A percentile compares a stretch with the other conserved stretches of the same genome.
Evolutionary conservation across 2,329 filamentous ascomycete genomes (phyloP).

Genomic region (Fusarium verticillioides): DNA sequence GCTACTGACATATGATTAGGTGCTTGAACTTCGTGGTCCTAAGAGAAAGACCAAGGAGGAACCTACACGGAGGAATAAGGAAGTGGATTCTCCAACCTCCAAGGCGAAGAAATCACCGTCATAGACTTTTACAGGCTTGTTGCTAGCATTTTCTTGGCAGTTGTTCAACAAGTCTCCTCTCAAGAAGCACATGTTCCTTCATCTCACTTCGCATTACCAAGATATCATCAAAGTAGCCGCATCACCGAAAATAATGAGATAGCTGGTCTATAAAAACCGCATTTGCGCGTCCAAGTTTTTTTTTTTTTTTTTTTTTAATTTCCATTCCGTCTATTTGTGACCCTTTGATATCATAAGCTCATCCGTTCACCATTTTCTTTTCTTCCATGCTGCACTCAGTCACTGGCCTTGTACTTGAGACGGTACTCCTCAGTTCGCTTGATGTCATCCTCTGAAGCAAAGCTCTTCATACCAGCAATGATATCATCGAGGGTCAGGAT

Average conservation of each 20-base stretch:
- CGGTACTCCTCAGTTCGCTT: conserved; percentile 80
- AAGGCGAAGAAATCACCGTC: conserved; percentile 20
- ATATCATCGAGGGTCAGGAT: conserved; percentile 90
- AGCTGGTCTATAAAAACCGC: conserved; percentile 33
- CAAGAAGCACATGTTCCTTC: conserved; percentile 16
- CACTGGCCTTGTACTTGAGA: conserved; percentile 69
- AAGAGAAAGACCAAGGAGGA: conserved; percentile 43
- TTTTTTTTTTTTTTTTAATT: not conserved
- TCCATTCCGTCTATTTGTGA: conserved; percentile 8
- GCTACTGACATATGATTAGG: conserved; percentile 22
- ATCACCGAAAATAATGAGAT: conserved; percentile 35
- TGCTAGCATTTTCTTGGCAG: not conserved
- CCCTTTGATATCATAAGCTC: conserved; percentile 22
- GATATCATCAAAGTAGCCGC: conserved; percentile 12
- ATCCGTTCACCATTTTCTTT: not conserved
- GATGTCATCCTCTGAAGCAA: conserved; percentile 71
- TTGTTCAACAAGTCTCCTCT: conserved; percentile 1
- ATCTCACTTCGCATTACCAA: conserved; percentile 11
- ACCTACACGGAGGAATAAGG: conserved; percentile 29
- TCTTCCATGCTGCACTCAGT: conserved; percentile 49
- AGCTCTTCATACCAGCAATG: conserved; percentile 72
- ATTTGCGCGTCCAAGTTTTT: conserved; percentile 7
- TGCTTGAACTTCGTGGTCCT: conserved; percentile 41
- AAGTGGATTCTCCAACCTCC: conserved; percentile 18
- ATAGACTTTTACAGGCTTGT: not conserved